These are phyloP conservation scores for Colletotrichum agaves DNA, from an alignment of 2,329 filamentous ascomycete genomes.

Conservation along the genomic window DNA sequence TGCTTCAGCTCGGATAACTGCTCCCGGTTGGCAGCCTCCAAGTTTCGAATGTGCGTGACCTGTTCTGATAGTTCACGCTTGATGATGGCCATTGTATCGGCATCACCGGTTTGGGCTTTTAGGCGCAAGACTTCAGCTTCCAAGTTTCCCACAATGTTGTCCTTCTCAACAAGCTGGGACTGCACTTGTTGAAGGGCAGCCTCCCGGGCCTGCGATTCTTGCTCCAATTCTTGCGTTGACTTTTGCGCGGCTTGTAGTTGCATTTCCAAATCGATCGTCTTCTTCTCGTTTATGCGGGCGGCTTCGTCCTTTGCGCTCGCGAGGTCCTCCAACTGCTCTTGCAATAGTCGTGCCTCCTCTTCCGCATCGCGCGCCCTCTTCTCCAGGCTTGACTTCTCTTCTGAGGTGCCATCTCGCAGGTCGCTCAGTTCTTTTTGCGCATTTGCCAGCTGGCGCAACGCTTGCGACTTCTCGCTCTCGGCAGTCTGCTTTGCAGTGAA, in stretches of 20 bases:
- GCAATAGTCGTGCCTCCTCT: conserved; percentile 77
- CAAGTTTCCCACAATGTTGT: conserved; percentile 76
- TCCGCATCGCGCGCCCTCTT: conserved; percentile 75
- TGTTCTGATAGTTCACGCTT: conserved; percentile 91
- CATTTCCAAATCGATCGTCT: conserved; percentile 64
- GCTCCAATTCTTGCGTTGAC: conserved; percentile 66
- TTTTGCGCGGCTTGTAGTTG: conserved; percentile 59
- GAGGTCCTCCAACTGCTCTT: conserved; percentile 85
- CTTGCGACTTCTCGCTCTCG: conserved; percentile 64
- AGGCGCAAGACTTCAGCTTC: conserved; percentile 86
- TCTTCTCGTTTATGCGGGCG: conserved; percentile 68
- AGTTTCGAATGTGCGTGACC: conserved; percentile 85
- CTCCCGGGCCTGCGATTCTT: conserved; percentile 67
- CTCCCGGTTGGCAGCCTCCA: conserved; percentile 85
- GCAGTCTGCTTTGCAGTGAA: conserved; percentile 74
- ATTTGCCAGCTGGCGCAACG: conserved; percentile 60
- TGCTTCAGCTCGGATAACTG: conserved; percentile 83
- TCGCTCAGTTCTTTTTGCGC: conserved; percentile 63
- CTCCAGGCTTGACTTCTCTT: conserved; percentile 73
- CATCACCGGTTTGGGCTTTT: conserved; percentile 88
- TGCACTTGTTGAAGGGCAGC: conserved; percentile 69
- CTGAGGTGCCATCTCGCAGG: conserved; percentile 59
- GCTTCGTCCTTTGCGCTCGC: conserved; percentile 73
- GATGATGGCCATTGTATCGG: conserved; percentile 85
- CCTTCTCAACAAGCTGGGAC: conserved; percentile 73